A percentile compares a stretch with the other conserved stretches of the same genome.
Evolutionary conservation across 106 monocot genomes (phyloP).

Genomic region (Acorus gramineus): DNA sequence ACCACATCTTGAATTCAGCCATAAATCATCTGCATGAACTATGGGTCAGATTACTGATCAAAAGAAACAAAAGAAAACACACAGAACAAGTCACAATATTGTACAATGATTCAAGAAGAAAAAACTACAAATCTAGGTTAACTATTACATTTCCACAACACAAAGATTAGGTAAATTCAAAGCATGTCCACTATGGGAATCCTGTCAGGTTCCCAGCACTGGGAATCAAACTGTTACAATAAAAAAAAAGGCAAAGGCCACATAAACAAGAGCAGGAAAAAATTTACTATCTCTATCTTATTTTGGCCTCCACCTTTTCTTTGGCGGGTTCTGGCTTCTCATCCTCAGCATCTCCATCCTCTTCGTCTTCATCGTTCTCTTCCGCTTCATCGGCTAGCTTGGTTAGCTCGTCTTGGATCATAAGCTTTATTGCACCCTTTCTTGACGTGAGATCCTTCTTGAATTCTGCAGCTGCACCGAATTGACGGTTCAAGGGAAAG

Average conservation of each 20-base stretch:
- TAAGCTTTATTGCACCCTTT: constrained; percentile 44
- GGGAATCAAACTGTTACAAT: not conserved
- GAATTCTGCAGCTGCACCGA: constrained; percentile 30
- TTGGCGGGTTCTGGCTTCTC: constrained; percentile 1
- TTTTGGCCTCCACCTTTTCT: constrained; percentile 17
- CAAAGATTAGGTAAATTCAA: too few relatives aligned
- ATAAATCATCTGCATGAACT: too few relatives aligned
- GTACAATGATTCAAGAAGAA: too few relatives aligned
- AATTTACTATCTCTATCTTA: not conserved
- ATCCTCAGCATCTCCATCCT: constrained; percentile 26
- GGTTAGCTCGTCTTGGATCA: constrained; percentile 70
- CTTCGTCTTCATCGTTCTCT: constrained; percentile 36
- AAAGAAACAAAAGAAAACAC: too few relatives aligned
- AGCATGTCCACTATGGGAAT: too few relatives aligned
- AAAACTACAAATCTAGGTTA: too few relatives aligned
- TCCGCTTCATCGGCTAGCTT: constrained; percentile 47
- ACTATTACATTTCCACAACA: too few relatives aligned
- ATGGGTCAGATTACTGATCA: too few relatives aligned
- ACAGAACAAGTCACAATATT: too few relatives aligned
- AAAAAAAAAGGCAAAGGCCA: not conserved
- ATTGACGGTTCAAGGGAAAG: not conserved
- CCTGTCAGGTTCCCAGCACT: too few relatives aligned
- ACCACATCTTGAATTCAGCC: too few relatives aligned
- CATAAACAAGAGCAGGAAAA: not conserved
- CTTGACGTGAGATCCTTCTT: constrained; percentile 51